Evolutionary conservation across 805 yeast species (phyloP).

Genomic region (Monosporozyma unispora): DNA sequence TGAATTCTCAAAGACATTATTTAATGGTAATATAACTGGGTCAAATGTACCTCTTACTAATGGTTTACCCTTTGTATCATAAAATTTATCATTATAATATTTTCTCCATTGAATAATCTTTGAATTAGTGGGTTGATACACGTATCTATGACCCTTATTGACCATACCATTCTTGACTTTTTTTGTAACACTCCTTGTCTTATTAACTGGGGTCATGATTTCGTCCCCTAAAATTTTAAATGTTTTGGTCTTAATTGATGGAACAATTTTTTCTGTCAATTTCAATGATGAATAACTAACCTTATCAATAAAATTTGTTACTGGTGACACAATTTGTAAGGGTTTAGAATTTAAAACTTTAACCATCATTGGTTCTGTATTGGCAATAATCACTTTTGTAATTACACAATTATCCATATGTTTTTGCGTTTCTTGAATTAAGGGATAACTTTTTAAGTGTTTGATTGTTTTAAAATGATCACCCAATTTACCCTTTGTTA

Average conservation of each 20-base stretch:
- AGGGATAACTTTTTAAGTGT: conserved; percentile 41
- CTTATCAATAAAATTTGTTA: conserved; percentile 41
- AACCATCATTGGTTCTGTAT: conserved; percentile 28
- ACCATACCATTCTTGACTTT: conserved; percentile 27
- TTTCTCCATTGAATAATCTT: conserved; percentile 41
- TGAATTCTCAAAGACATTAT: conserved; percentile 40
- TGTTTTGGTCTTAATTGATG: conserved; percentile 48
- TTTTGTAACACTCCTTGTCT: conserved; percentile 34
- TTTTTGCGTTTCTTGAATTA: conserved; percentile 36
- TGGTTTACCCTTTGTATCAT: conserved; percentile 55
- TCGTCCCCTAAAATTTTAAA: conserved; percentile 41
- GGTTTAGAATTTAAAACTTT: conserved; percentile 24
- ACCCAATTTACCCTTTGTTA: not conserved
- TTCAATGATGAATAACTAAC: conserved; percentile 47
- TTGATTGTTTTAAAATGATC: conserved; percentile 28
- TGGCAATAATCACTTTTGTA: conserved; percentile 29
- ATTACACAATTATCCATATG: conserved; percentile 31
- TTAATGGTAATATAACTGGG: conserved; percentile 54
- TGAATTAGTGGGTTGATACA: conserved; percentile 41
- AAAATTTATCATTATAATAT: conserved; percentile 41
- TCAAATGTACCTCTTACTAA: conserved; percentile 53
- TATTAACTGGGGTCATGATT: conserved; percentile 43
- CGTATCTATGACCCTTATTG: conserved; percentile 28
- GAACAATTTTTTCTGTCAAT: conserved; percentile 49
- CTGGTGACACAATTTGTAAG: conserved; percentile 35